Base-by-base conservation (phyloP, 495 filamentous ascomycete genomes). In the Penicillium ochrochloron region DNA sequence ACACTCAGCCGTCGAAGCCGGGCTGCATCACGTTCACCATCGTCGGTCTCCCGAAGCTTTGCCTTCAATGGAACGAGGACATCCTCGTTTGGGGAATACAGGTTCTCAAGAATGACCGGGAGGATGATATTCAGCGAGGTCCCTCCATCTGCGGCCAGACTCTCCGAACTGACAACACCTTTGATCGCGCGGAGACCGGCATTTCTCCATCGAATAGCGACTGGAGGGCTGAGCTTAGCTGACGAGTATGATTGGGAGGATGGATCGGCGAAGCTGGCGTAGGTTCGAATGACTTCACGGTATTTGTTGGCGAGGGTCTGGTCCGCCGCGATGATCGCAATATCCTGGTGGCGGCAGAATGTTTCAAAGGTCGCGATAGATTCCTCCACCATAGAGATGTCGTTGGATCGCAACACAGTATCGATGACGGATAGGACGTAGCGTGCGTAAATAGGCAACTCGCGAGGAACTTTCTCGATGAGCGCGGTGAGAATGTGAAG, bases 401-500 rank as follows among this genome's bases (percentile, higher is more conserved):
- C 92, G 70, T 88, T 84, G 33, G 92, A 93, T 44, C 84, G 84
- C 56, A 97, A 83, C 60, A 97, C 86, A 57, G 85, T 89, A 61
- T 88, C 85, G 70, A 97, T 84, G 64, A 97, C 88, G 56, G 86
- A 88, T 68, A 97, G 83, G 56, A 96, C 85, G 70, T 88, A 91
- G 60, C 85, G 83, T 46, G 91, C 92, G 75, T 92, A 96, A 57
- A 97, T 89, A 23, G 92, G 91, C 9, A 97, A 86, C 70, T 96
- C 92, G 73, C 92, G 91, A 35, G 92, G 92, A 21, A 90, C 83
- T 76, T 97, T 97, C 71, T 97, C 92, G 76, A 97, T 93, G 61
- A 97, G 83, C 37, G 93, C 91, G 42, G 87, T 88, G 59, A 96
- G 77, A 59, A 97, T 96, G 69, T 94, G 88, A 39, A 97, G 88